Evolutionary conservation across 805 yeast genomes (phyloP).

Genomic region (Lachancea sp.): DNA sequence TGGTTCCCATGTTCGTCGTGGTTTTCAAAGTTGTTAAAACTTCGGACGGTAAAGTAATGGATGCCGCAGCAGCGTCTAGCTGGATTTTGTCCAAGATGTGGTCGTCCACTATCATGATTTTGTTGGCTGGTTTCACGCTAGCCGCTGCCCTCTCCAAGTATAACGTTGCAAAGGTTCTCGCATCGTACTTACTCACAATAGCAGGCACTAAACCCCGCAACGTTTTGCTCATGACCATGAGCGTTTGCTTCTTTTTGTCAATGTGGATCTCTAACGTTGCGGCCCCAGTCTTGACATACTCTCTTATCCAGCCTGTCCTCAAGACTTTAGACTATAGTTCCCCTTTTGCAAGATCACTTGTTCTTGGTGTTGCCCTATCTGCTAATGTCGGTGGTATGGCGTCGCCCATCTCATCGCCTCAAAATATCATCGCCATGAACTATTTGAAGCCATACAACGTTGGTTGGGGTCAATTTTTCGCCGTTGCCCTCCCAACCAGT

Average conservation of each 20-base stretch:
- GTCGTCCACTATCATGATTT: constrained; percentile 85
- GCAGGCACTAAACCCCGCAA: constrained; percentile 82
- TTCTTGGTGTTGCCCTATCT: constrained; percentile 86
- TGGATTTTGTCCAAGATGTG: constrained; percentile 81
- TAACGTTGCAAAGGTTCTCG: constrained; percentile 80
- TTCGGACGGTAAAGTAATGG: constrained; percentile 44
- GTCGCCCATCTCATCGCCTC: constrained; percentile 95
- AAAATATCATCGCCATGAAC: constrained; percentile 83
- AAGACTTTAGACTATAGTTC: constrained; percentile 70
- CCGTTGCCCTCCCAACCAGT: constrained; percentile 78
- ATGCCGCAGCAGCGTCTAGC: constrained; percentile 58
- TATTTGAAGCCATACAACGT: constrained; percentile 61
- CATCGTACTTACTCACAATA: constrained; percentile 69
- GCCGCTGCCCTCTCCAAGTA: constrained; percentile 92
- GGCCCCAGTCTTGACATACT: constrained; percentile 86
- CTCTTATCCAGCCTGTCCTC: constrained; percentile 79
- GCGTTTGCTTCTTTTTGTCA: constrained; percentile 73
- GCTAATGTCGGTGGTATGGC: constrained; percentile 95
- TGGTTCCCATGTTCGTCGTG: constrained; percentile 77
- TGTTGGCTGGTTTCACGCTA: constrained; percentile 86
- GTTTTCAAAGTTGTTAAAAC: constrained; percentile 56
- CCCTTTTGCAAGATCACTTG: constrained; percentile 77
- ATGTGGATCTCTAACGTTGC: constrained; percentile 98
- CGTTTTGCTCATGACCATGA: constrained; percentile 73
- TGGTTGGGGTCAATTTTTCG: constrained; percentile 90